A percentile compares a stretch with the other conserved stretches of the same genome.
Evolutionary conservation across 1,284 basidiomycete species (phyloP).

Genomic region (Apiotrichum montevideense): DNA sequence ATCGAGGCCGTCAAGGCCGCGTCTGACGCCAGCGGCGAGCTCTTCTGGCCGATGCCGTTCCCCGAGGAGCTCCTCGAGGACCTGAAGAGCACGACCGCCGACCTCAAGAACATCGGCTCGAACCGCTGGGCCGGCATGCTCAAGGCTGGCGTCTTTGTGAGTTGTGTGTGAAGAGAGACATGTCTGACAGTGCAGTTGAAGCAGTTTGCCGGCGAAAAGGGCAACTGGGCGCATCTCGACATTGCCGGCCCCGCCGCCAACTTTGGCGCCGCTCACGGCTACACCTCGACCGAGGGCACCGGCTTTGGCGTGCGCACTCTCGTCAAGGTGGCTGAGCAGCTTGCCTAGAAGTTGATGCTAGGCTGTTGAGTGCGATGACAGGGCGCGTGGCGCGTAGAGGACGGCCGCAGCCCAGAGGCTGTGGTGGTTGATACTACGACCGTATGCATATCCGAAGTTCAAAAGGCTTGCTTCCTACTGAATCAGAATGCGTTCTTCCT

Average conservation of each 20-base stretch:
- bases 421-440: too few relatives aligned
- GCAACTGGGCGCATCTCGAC: slow-evolving; percentile 21
- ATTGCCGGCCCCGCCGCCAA: slow-evolving; percentile 17
- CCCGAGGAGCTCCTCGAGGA: slow-evolving; percentile 18
- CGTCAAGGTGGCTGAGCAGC: slow-evolving; percentile 19
- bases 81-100: slow-evolving; percentile 14
- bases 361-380: too few relatives aligned
- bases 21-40: slow-evolving; percentile 6
- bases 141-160: slow-evolving; percentile 17
- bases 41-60: slow-evolving; percentile 20
- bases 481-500: too few relatives aligned
- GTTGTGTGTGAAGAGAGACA: not conserved
- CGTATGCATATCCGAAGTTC: too few relatives aligned
- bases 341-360: not conserved
- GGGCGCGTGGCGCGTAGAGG: too few relatives aligned
- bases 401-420: too few relatives aligned
- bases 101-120: slow-evolving; percentile 16
- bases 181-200: slow-evolving; percentile 2
- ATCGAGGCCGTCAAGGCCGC: slow-evolving; percentile 11
- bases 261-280: slow-evolving; percentile 10
- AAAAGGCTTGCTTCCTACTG: too few relatives aligned
- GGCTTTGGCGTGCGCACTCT: slow-evolving; percentile 16
- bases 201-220: slow-evolving; percentile 18
- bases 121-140: slow-evolving; percentile 14
- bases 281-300: slow-evolving; percentile 15